phyloP scores from a whole-genome alignment of 805 yeast genomes.

The Suhomyces kilbournensis region DNA sequence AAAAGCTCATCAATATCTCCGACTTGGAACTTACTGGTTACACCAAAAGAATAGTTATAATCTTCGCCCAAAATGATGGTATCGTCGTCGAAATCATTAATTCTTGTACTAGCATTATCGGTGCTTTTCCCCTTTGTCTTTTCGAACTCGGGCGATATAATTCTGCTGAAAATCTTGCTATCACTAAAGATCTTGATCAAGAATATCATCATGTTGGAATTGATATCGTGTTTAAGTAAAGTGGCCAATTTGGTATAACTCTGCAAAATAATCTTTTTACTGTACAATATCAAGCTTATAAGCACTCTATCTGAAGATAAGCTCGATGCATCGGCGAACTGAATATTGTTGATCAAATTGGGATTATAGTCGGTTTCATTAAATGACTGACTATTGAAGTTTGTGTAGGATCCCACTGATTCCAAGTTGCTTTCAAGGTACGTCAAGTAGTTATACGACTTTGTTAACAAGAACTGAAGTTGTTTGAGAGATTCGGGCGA shows the following conservation, averaged over 20 bases:
- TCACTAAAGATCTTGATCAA: conserved; percentile 38
- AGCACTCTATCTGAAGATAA: conserved; percentile 26
- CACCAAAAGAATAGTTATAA: conserved; percentile 49
- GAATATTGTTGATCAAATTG: conserved; percentile 26
- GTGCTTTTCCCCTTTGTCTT: conserved; percentile 19
- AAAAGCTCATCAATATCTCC: conserved; percentile 34
- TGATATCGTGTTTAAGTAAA: conserved; percentile 35
- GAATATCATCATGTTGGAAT: conserved; percentile 41
- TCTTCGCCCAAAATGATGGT: conserved; percentile 43
- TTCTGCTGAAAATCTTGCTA: conserved; percentile 24
- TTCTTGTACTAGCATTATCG: conserved; percentile 1
- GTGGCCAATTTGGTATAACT: conserved; percentile 33
- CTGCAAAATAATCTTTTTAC: conserved; percentile 36
- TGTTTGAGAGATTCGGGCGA: conserved; percentile 42
- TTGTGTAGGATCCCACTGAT: conserved; percentile 30
- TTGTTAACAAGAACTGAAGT: conserved; percentile 38
- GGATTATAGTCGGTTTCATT: conserved; percentile 31
- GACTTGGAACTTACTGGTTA: conserved; percentile 46
- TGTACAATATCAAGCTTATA: conserved; percentile 32
- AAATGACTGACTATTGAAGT: conserved; percentile 24
- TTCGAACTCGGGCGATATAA: conserved; percentile 8
- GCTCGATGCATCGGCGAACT: conserved; percentile 23
- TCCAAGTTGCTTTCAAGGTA: conserved; percentile 38
- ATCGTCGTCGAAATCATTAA: conserved; percentile 23
- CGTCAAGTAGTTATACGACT: conserved; percentile 39